Base-by-base conservation (phyloP, 208 protist species). In the Vickermania ingenoplastis region DNA sequence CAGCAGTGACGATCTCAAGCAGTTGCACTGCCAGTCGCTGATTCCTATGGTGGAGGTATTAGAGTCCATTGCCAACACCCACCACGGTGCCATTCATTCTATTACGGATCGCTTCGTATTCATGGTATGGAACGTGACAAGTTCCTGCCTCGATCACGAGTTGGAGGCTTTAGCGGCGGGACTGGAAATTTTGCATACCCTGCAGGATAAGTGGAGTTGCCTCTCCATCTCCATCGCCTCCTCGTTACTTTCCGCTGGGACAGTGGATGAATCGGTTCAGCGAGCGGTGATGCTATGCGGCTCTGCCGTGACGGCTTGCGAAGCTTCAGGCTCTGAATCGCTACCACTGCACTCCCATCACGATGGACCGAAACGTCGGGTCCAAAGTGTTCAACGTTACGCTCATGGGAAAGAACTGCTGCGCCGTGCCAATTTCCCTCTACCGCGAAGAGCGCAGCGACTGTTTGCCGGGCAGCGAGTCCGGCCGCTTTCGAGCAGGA, bases 331-430 rank as follows among this genome's bases (percentile, higher is more conserved):
- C 17, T 21, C 48, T 51, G 11, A 62, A 62, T 29, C 7, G 5
- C 5, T 51, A 25, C n/a, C 57, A 62, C 25, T 11, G 57, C 28
- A 62, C 57, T 7, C 57, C 57, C 5, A 62, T 62, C 57, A 62
- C 57, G 41, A 13, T 62, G n/a, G 57, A 62, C 57, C 13, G 17
- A 13, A 41, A 17, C 22, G n/a, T 51, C 5, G 57, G 41, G n/a
- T 13, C 17, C 22, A 57, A n/a, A 21, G 14, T 57, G 11, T 55
- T 41, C 17, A 28, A 5, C 13, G 11, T 57, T 13, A 21, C 22
- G 5, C 13, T 62, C 36, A 13, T 14, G 7, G 57, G 26, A 14
- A 17, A 57, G 55, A 41, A 62, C 41, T 62, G 55, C 23, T 51
- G 21, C 57, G 57, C 57, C 7, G 17, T n/a, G 7, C 57, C 57